Evolutionary conservation across 768 basidiomycete species (phyloP), one percentile per base, ranked within the genome.

Genomic region (Kwoniella mangroviensis): DNA sequence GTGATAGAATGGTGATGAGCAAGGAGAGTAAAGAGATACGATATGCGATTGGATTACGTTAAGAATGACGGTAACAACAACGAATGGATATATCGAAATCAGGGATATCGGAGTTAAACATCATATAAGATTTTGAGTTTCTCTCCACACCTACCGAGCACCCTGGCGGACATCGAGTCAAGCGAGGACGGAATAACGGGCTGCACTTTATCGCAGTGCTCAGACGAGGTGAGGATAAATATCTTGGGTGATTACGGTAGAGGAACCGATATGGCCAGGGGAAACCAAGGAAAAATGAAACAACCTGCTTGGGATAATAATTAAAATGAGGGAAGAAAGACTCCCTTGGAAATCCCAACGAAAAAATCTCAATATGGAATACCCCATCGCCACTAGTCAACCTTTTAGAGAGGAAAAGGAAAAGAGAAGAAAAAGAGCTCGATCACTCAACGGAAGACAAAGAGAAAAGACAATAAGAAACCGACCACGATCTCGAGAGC

Each of bases 51-150:
- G 28, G 40, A 60, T 60, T 60, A 60, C 58, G 58, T 41, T 42
- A 60, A 42, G 28, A 41, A 43, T 42, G 22, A 60, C 58, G 58
- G 58, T 26, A 60, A 17, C 45, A 60, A n/a, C 34, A 19, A 22
- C 3, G 53, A 12, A 2, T 54, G 24, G 53, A 22, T 12, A 60
- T 60, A 26, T 42, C n/a, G 34, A 26, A n/a, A 9, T 60, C 41
- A 60, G 58, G 58, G 34, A 15, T 60, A 11, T 60, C 58, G 58
- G 58, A 60, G 58, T 60, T 60, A 60, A 60, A 22, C 34, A 7
- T 41, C 6, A 60, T 42, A 42, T 60, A 60, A 60, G 58, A 60
- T 60, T 60, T 60, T 60, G 58, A 41, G 58, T 60, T 60, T 60
- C 42, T 45, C 15, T 60, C 41, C 12, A 34, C 9, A 28, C 56